Percentiles rank a stretch among this genome's conserved stretches.
Conservation (phyloP, 1,284 basidiomycete genomes). For the Cutaneotrichosporon sp. region DNA sequence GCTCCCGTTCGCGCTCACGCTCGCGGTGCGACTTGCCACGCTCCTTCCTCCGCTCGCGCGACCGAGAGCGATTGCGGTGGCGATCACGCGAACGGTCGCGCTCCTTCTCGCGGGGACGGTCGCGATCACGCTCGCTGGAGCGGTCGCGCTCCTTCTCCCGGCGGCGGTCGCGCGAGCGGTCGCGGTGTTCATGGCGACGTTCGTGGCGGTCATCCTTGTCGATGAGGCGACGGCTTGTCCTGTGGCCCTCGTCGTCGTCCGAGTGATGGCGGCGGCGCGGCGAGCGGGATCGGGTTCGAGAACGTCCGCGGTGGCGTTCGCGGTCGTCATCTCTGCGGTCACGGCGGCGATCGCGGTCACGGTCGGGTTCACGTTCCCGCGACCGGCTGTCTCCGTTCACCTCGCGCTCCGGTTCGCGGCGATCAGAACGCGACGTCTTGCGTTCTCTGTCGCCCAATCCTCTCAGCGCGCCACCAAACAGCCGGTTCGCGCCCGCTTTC, state of each 20-base stretch:
- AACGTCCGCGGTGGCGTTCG: neutral
- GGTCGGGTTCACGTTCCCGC: neutral
- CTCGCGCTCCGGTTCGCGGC: neutral
- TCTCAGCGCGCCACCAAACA: constrained; percentile 47
- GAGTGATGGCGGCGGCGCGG: neutral
- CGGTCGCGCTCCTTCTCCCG: neutral
- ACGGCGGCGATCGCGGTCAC: neutral
- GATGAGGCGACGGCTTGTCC: neutral
- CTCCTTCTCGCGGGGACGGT: neutral
- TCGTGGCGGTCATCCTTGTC: neutral
- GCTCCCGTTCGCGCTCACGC: neutral
- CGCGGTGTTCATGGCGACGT: neutral
- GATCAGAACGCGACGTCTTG: constrained; percentile 35
- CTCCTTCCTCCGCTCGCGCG: neutral
- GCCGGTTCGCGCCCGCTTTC: constrained; percentile 21
- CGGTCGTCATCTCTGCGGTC: neutral
- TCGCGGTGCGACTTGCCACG: neutral
- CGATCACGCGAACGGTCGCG: neutral
- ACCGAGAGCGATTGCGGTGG: neutral
- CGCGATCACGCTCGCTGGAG: neutral
- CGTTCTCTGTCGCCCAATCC: constrained; percentile 13
- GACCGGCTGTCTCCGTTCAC: constrained; percentile 1
- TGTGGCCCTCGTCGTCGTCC: neutral
- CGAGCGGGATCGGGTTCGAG: neutral
- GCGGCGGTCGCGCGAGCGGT: neutral